Conservation (phyloP, 1,284 basidiomycete species). For the Ganoderma meredithae region DNA sequence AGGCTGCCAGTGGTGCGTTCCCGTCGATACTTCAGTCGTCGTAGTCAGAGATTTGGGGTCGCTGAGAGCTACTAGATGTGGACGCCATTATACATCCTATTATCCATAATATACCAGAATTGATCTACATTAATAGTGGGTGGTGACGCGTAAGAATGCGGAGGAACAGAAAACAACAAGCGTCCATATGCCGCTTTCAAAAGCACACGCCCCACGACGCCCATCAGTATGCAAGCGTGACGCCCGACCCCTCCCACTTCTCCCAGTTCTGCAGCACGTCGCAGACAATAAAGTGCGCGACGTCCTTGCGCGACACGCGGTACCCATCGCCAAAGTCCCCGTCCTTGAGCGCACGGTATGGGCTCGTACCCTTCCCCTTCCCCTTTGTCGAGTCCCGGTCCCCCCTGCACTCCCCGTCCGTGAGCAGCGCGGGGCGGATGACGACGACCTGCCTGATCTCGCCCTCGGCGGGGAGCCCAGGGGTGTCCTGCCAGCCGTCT, state of each 20-base stretch:
- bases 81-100: too few relatives aligned
- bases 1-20: too few relatives aligned
- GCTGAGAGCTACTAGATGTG: too few relatives aligned
- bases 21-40: too few relatives aligned
- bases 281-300: constrained; percentile 68
- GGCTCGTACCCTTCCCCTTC: constrained; percentile 40
- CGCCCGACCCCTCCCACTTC: constrained; percentile 55
- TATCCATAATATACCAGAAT: too few relatives aligned
- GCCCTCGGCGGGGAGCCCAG: constrained; percentile 50
- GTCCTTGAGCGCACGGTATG: constrained; percentile 45
- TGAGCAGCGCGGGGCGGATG: constrained; percentile 64
- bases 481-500: constrained; percentile 47
- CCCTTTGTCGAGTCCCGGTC: constrained; percentile 45
- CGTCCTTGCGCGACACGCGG: constrained; percentile 66
- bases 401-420: constrained; percentile 60
- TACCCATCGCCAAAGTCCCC: constrained; percentile 49
- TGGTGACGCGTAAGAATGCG: neutral
- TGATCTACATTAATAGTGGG: too few relatives aligned
- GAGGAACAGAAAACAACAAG: neutral
- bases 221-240: constrained; percentile 46
- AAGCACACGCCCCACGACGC: neutral
- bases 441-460: constrained; percentile 52
- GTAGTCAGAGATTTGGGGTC: too few relatives aligned
- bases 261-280: constrained; percentile 56
- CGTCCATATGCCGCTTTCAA: neutral